Evolutionary conservation across 768 basidiomycete genomes (phyloP), one percentile per base, ranked within the genome.

Genomic region (Lentinus tigrinus): DNA sequence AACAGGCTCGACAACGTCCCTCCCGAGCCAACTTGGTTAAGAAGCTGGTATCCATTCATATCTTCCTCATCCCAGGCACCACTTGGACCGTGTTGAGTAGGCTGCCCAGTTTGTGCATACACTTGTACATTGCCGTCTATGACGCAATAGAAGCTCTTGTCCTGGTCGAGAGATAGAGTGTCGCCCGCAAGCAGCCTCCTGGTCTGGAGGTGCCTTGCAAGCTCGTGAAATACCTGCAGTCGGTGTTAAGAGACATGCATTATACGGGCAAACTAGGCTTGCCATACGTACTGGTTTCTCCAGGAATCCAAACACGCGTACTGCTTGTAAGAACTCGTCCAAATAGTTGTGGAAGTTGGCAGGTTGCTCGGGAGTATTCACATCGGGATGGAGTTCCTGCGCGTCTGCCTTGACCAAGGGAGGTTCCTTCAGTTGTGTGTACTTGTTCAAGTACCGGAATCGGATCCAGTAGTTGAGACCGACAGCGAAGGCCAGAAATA

Each of bases 61-160:
- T 91, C 87, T 67, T 92, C 91, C 53, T 87, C 85, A 38, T 92
- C 91, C 86, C 88, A 91, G 13, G 81, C 73, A 40, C 82, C 83
- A 54, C 81, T 80, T 51, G 56, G 69, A n/a, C 74, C 77, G 4
- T 71, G 72, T 28, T 79, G 77, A 11, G 75, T 67, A 13, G 75
- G 74, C 61, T 82, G 80, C 5, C 83, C 85, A 0, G 87, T 85
- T 57, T 84, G 83, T 16, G 92, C 92, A 70, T 83, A 97, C 11
- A 98, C 93, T 67, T 99, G 93, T 14, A 96, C 96, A 60, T 83
- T 89, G n/a, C 97, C 97, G 70, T 99, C 97, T 31, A 98, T 89
- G 34, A 99, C 96, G 70, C 94, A 98, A 73, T 98, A 98, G 74
- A 99, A 99, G 62, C 88, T 94, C 67, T 93, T 93, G 75, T 98